These are phyloP conservation scores for Neopestalotiopsis sp. DNA, from an alignment of 2,329 filamentous ascomycete species.

Conservation along the genomic window DNA sequence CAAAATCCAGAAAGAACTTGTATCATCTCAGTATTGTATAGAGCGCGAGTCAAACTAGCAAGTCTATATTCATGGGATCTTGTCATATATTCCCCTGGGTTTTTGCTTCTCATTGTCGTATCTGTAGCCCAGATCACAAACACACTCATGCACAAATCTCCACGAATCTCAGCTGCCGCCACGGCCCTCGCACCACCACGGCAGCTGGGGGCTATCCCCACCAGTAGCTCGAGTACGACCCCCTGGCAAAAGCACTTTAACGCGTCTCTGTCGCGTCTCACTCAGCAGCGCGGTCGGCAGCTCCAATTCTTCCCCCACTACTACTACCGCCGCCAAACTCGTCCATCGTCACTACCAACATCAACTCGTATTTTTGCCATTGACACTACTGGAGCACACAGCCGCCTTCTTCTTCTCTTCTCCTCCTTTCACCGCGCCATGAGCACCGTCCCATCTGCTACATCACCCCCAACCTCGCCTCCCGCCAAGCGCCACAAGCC, in stretches of 20 bases:
- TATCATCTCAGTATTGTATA: too few species aligned
- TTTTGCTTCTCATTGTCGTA: neutral
- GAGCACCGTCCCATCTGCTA: slow-evolving; percentile 25
- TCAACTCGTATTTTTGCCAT: neutral
- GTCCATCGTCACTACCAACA: neutral
- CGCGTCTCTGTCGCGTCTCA: slow-evolving; percentile 18
- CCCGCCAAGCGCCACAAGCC: slow-evolving; percentile 82
- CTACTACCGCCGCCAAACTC: slow-evolving; percentile 1
- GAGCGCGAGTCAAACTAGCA: neutral
- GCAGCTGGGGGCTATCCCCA: neutral
- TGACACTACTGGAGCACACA: neutral
- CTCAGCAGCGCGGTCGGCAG: neutral
- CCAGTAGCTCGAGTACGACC: neutral
- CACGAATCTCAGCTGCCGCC: neutral
- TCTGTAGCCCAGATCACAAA: neutral
- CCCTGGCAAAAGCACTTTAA: slow-evolving; percentile 4
- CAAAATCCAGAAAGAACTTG: too few species aligned
- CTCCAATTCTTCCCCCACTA: neutral
- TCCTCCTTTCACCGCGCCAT: slow-evolving; percentile 7
- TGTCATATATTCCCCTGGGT: neutral
- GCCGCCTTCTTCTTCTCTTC: neutral
- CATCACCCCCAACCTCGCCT: slow-evolving; percentile 72
- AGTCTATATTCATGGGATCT: neutral
- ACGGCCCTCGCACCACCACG: neutral
- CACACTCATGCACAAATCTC: slow-evolving; percentile 2